Conservation (phyloP, 371 early-diverging fungal species). For the Massospora cicadina region DNA sequence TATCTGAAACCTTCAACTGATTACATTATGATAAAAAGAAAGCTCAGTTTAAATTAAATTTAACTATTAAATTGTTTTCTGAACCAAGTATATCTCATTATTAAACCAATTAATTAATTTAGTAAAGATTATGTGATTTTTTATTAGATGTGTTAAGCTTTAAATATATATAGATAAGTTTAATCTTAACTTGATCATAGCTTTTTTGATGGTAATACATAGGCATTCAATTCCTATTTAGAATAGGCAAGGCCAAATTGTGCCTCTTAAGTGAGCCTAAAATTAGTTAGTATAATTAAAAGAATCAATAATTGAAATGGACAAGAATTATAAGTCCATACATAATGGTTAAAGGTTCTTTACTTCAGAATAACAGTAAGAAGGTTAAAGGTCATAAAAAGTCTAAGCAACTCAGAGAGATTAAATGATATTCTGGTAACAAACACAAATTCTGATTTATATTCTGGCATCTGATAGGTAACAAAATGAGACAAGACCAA, state of each 20-base stretch:
- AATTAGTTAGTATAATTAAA: not conserved
- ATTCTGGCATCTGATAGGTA: slow-evolving; percentile 35
- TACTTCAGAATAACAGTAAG: slow-evolving; percentile 34
- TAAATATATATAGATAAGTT: no score
- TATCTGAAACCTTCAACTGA: no score
- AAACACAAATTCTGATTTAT: slow-evolving; percentile 42
- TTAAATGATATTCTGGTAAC: slow-evolving; percentile 50
- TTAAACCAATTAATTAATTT: no score
- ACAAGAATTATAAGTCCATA: slow-evolving; percentile 18
- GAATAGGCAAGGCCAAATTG: not conserved
- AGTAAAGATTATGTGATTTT: no score
- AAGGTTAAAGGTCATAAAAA: slow-evolving; percentile 37
- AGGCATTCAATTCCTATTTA: not conserved
- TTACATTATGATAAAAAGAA: no score
- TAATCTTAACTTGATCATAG: not conserved
- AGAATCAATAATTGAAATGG: not conserved
- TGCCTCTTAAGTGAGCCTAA: not conserved
- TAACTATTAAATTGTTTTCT: no score
- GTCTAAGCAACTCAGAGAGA: slow-evolving; percentile 31
- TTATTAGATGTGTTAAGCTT: not conserved
- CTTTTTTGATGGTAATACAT: not conserved
- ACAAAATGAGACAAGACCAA: slow-evolving; percentile 36
- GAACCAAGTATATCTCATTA: no score
- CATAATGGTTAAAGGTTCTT: slow-evolving; percentile 45
- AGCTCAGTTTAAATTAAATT: no score